Conservation (phyloP, 2,329 filamentous ascomycete species). For the Fusarium sp. region DNA sequence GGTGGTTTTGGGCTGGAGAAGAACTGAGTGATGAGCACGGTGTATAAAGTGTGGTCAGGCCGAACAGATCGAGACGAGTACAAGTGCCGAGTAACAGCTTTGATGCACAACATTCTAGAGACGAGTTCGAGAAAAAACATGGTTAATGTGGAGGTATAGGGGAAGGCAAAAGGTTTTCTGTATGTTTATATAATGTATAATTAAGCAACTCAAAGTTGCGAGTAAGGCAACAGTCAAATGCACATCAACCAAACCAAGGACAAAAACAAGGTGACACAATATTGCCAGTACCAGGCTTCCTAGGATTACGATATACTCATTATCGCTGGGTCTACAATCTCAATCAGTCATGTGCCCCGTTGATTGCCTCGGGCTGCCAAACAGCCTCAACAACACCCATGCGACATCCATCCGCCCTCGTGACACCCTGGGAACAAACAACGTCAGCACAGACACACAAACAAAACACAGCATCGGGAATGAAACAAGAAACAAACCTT, state of each 20-base stretch:
- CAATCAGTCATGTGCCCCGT: background rate
- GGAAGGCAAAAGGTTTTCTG: background rate
- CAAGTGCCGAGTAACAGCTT: background rate
- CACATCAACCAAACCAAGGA: background rate
- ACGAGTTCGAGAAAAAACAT: background rate
- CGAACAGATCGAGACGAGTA: background rate
- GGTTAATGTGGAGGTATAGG: background rate
- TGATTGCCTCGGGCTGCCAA: conserved; percentile 52
- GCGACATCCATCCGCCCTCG: conserved; percentile 54
- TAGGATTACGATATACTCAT: background rate
- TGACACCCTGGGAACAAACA: conserved; percentile 50
- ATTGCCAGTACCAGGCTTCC: background rate
- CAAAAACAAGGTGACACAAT: background rate
- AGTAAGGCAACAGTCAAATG: background rate
- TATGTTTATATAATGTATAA: background rate
- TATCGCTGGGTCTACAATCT: background rate
- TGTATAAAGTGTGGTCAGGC: background rate
- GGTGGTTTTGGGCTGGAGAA: conserved; percentile 44
- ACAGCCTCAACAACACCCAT: conserved; percentile 64
- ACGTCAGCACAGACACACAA: conserved; percentile 13
- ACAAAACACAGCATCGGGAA: accelerated
- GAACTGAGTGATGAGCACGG: conserved; percentile 6
- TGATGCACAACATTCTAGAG: background rate
- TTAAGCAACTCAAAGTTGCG: background rate
- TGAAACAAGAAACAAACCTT: conserved; percentile 46